Conservation (phyloP, 352 stramenopile species). For the Globisporangium parvum region DNA sequence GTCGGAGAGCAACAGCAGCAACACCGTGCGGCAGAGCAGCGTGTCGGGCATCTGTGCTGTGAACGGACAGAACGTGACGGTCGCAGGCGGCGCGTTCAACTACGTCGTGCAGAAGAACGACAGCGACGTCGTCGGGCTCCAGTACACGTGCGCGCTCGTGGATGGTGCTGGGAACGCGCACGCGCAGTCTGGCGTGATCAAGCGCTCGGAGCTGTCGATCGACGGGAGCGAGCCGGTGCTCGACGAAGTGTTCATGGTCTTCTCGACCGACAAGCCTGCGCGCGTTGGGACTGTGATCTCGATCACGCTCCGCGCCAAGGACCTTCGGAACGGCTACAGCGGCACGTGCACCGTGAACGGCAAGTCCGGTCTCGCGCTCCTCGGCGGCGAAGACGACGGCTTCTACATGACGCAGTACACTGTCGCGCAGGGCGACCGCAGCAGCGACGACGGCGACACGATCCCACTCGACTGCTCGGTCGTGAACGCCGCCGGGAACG, state of each 20-base stretch:
- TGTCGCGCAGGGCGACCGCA: constrained; percentile 31
- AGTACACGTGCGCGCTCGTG: constrained; percentile 23
- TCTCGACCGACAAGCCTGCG: constrained; percentile 55
- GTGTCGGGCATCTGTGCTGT: constrained; percentile 26
- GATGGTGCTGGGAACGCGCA: constrained; percentile 24
- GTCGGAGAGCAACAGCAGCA: background rate
- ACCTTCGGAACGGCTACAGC: constrained; percentile 36
- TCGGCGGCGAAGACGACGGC: constrained; percentile 41
- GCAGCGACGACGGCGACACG: constrained; percentile 21
- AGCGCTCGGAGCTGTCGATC: constrained; percentile 19
- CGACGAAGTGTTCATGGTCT: constrained; percentile 49
- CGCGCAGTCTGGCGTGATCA: constrained; percentile 21
- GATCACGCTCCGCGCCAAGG: constrained; percentile 35
- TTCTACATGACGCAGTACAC: constrained; percentile 71
- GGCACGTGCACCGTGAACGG: constrained; percentile 47
- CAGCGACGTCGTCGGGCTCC: constrained; percentile 30
- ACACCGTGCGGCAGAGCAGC: constrained; percentile 6
- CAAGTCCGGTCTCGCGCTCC: constrained; percentile 28
- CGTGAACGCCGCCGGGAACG: constrained; percentile 32
- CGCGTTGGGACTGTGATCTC: constrained; percentile 50
- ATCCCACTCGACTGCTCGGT: constrained; percentile 41
- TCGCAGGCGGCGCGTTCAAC: constrained; percentile 21
- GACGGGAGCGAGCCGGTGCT: constrained; percentile 32
- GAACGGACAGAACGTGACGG: constrained; percentile 25
- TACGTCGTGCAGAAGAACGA: constrained; percentile 42